These are phyloP conservation scores for Murraya paniculata DNA, from an alignment of 345 rosid species.

Conservation along the genomic window DNA sequence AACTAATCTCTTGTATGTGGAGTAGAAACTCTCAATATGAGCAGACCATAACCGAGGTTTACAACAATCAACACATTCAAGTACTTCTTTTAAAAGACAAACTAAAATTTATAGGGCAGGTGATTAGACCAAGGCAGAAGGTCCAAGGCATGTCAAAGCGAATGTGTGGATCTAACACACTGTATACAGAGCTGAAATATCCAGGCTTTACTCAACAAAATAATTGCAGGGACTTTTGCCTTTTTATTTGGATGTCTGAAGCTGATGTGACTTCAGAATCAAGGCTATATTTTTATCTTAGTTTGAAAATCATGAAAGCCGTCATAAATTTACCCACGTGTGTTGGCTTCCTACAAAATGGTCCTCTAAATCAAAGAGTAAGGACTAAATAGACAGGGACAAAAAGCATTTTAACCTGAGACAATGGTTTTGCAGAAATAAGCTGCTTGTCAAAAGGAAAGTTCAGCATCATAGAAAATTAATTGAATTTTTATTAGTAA, in stretches of 20 bases:
- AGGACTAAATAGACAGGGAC: neutral
- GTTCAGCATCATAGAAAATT: neutral
- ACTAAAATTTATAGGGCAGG: neutral
- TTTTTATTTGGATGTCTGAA: neutral
- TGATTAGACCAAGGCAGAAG: neutral
- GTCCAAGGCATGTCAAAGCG: neutral
- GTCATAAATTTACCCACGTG: neutral
- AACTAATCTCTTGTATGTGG: neutral
- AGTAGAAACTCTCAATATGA: neutral
- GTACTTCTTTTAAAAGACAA: neutral
- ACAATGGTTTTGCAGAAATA: neutral
- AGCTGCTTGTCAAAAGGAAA: neutral
- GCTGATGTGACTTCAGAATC: neutral
- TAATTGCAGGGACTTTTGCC: neutral
- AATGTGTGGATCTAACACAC: neutral
- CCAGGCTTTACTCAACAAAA: neutral
- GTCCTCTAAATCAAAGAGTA: neutral
- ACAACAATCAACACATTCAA: neutral
- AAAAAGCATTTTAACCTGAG: neutral
- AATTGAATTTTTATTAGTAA: neutral
- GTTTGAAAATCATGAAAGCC: neutral
- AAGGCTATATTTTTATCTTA: neutral
- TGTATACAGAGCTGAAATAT: neutral
- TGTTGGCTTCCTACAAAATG: neutral
- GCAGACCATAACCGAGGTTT: neutral